Base-by-base conservation (phyloP, 164 flowering plant species). In the Aristolochia californica region DNA sequence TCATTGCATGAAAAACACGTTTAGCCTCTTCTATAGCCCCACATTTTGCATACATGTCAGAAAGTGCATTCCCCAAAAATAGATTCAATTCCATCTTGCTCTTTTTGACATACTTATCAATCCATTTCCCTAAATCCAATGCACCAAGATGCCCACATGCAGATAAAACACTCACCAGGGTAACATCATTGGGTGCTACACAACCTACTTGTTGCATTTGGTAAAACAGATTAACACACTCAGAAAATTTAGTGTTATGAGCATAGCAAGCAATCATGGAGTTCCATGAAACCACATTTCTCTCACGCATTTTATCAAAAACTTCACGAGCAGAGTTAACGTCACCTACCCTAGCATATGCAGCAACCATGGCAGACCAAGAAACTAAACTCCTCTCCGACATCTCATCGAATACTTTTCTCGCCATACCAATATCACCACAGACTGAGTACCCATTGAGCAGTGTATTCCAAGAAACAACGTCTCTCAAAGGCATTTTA, bases 141-240 rank as follows among this genome's bases (percentile, higher is more conserved):
- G 76, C 72, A 43, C 77, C 75, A 13, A 76, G 64, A 45, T 69
- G 73, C 4, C 75, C 77, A 56, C 80, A 76, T 40, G 80, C 77
- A 8, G 80, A 69, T 30, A 76, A 62, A 14, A 71, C 75, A 43
- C 64, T 61, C 16, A 74, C 62, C 53, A 76, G 69, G 23, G 77
- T 77, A 16, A 69, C 70, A 43, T 72, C 72, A 65, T 65, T 71
- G 2, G 80, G 80, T 48, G 30, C 26, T 10, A 63, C 34, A 60
- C 67, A 57, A 45, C 57, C 65, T 20, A 55, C 43, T 27, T 64
- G 77, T 26, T 69, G 77, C 77, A 77, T 74, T 27, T 43, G 56
- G 16, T 62, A 61, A 58, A 77, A 77, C 5, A 77, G 53, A n/a
- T 43, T 28, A 30, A 77, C 45, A 9, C 70, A 77, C 38, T 74